Evolutionary conservation across 1,284 basidiomycete genomes (phyloP).

Genomic region (Bjerkandera adusta): DNA sequence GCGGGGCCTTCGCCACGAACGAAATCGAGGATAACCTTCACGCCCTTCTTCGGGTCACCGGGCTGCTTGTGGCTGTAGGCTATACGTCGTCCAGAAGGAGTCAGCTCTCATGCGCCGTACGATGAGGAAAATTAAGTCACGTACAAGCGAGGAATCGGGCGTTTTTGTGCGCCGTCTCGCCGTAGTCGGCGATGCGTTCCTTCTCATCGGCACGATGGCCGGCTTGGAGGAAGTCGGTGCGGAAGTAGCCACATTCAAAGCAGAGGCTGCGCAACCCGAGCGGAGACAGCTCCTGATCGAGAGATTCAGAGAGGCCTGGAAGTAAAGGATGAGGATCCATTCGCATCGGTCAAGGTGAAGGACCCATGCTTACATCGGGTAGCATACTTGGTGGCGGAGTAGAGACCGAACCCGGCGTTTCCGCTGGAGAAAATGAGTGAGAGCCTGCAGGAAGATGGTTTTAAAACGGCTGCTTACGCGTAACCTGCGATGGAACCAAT

Average conservation of each 20-base stretch:
- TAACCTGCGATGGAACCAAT: conserved; percentile 34
- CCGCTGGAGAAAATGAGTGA: conserved; percentile 17
- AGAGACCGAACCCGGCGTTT: conserved; percentile 32
- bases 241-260: conserved; percentile 44
- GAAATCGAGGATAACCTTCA: conserved; percentile 30
- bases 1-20: conserved; percentile 29
- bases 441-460: not conserved
- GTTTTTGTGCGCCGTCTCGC: no score
- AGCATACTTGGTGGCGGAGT: conserved; percentile 36
- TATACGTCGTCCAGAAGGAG: no score
- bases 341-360: not conserved
- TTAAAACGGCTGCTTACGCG: conserved; percentile 22
- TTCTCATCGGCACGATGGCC: conserved; percentile 31
- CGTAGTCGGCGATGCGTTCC: conserved; percentile 39
- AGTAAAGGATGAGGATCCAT: not conserved
- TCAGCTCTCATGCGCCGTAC: not conserved
- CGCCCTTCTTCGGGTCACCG: conserved; percentile 32
- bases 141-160: not conserved
- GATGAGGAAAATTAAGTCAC: not conserved
- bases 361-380: conserved; percentile 30
- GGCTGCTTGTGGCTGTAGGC: conserved; percentile 30
- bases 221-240: conserved; percentile 35
- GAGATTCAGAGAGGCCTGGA: conserved; percentile 29
- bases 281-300: conserved; percentile 39
- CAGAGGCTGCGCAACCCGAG: conserved; percentile 41